phyloP scores from a whole-genome alignment of 2,329 filamentous ascomycete species.

The Ophiostoma sp. region DNA sequence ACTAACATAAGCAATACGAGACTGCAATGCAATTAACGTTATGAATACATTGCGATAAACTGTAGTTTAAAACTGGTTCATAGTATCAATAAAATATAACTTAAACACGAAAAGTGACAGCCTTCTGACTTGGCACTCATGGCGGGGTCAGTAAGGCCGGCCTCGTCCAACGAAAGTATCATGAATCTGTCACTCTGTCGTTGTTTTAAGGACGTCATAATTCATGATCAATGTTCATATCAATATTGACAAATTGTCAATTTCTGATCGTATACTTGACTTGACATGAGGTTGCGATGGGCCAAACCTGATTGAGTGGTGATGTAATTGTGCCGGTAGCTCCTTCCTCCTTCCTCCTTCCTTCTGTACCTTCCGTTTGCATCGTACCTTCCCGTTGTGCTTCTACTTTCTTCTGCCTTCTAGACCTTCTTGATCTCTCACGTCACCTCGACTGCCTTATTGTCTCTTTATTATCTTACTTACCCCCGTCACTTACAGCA shows the following conservation, averaged over 20 bases:
- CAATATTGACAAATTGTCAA: not conserved
- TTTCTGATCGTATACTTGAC: not conserved
- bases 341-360: too few species aligned
- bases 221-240: not conserved
- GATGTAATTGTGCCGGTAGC: not conserved
- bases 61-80: too few species aligned
- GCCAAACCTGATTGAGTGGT: not conserved
- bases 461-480: not conserved
- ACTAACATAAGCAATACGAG: not conserved
- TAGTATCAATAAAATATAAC: too few species aligned
- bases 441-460: not conserved
- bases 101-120: not conserved
- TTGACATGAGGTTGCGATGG: not conserved
- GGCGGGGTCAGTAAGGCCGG: not conserved
- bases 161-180: not conserved
- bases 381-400: constrained; percentile 14
- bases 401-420: not conserved
- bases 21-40: not conserved
- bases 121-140: not conserved
- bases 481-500: not conserved
- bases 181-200: not conserved
- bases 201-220: not conserved
- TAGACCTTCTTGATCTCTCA: not conserved
- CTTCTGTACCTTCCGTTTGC: not conserved
- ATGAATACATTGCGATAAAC: not conserved